These are phyloP conservation scores for Dendryphion nanum DNA, from an alignment of 2,329 filamentous ascomycete genomes.

Conservation along the genomic window DNA sequence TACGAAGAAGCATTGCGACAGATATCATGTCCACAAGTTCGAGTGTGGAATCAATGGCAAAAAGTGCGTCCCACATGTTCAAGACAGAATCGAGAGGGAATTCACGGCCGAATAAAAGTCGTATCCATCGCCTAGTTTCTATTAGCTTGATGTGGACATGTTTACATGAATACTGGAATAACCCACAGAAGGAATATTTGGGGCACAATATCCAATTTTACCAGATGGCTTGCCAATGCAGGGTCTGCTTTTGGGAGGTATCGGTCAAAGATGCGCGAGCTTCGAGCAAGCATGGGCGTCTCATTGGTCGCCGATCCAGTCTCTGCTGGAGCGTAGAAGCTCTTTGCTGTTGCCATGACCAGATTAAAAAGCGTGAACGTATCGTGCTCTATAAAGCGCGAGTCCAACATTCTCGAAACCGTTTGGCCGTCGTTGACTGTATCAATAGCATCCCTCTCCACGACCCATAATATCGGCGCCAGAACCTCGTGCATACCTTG, in stretches of 20 bases:
- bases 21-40: slow-evolving; percentile 88
- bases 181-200: slow-evolving; percentile 92
- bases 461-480: slow-evolving; percentile 81
- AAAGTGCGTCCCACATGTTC: slow-evolving; percentile 84
- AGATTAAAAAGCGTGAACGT: slow-evolving; percentile 80
- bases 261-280: slow-evolving; percentile 81
- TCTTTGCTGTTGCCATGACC: slow-evolving; percentile 83
- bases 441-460: slow-evolving; percentile 78
- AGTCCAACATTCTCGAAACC: slow-evolving; percentile 59
- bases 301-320: slow-evolving; percentile 33
- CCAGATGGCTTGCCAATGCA: slow-evolving; percentile 78
- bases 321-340: slow-evolving; percentile 74
- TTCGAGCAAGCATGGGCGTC: slow-evolving; percentile 79
- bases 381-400: slow-evolving; percentile 81
- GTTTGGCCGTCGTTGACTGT: slow-evolving; percentile 14
- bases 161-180: not conserved
- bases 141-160: slow-evolving; percentile 14
- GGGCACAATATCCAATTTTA: slow-evolving; percentile 82
- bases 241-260: slow-evolving; percentile 76
- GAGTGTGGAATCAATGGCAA: slow-evolving; percentile 78
- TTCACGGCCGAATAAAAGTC: slow-evolving; percentile 88
- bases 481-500: slow-evolving; percentile 98
- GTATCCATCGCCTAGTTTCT: slow-evolving; percentile 75
- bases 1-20: slow-evolving; percentile 86
- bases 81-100: slow-evolving; percentile 86